Evolutionary conservation across 805 yeast genomes (phyloP).

Genomic region (Alloascoidea hylecoeti): DNA sequence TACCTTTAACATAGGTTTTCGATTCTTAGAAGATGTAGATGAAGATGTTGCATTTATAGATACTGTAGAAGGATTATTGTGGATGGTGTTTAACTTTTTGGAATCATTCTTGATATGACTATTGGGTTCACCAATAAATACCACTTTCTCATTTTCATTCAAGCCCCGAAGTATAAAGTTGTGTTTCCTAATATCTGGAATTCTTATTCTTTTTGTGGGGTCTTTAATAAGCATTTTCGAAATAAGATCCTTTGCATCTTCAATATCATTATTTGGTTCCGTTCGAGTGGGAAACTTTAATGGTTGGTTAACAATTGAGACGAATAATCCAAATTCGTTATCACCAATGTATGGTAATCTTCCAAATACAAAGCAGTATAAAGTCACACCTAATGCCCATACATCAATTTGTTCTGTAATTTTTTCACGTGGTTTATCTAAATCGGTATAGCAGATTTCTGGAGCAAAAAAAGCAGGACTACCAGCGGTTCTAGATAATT

Average conservation of each 20-base stretch:
- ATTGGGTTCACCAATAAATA: too few species aligned
- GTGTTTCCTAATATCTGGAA: not conserved
- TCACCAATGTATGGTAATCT: slow-evolving; percentile 73
- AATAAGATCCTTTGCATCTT: not conserved
- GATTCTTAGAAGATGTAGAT: not conserved
- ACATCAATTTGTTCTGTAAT: slow-evolving; percentile 70
- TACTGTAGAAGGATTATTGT: not conserved
- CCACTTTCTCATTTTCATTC: not conserved
- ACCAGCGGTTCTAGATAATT: slow-evolving; percentile 91
- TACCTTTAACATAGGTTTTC: not conserved
- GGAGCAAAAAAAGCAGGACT: slow-evolving; percentile 97
- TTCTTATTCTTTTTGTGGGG: not conserved
- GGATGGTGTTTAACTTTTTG: not conserved
- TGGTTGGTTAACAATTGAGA: slow-evolving; percentile 43
- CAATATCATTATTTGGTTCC: slow-evolving; percentile 6
- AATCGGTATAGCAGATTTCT: slow-evolving; percentile 64
- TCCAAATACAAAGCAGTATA: slow-evolving; percentile 77
- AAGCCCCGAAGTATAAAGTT: not conserved
- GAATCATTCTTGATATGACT: not conserved
- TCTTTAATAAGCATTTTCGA: not conserved
- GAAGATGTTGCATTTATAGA: not conserved
- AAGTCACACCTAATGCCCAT: slow-evolving; percentile 92
- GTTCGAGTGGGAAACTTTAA: slow-evolving; percentile 15
- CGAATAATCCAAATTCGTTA: slow-evolving; percentile 62
- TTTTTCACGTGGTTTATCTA: slow-evolving; percentile 22